These are phyloP conservation scores for Clavariopsis aquatica DNA, from an alignment of 495 filamentous ascomycete species.

Conservation along the genomic window DNA sequence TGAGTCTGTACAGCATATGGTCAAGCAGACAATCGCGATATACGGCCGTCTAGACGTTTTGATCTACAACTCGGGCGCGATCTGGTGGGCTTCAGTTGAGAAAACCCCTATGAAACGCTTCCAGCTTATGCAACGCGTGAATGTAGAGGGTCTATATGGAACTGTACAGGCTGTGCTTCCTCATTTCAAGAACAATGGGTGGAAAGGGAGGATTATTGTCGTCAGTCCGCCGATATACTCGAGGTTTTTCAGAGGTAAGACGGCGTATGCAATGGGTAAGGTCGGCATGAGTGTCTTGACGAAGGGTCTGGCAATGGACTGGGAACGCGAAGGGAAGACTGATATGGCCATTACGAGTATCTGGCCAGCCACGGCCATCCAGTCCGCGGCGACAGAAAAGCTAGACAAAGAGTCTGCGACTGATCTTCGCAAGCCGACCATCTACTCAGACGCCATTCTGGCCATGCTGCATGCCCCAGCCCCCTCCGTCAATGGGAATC, in stretches of 20 bases:
- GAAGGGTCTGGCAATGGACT: conserved; percentile 83
- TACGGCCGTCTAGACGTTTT: conserved; percentile 70
- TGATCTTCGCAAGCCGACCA: conserved; percentile 68
- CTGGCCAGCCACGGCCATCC: conserved; percentile 73
- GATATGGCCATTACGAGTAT: conserved; percentile 79
- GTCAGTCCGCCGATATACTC: conserved; percentile 85
- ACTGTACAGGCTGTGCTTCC: conserved; percentile 68
- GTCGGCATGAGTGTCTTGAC: conserved; percentile 81
- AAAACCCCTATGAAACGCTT: conserved; percentile 77
- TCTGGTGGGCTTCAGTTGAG: conserved; percentile 79
- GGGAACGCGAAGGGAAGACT: conserved; percentile 61
- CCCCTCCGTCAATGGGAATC: conserved; percentile 64
- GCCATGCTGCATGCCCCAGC: conserved; percentile 68
- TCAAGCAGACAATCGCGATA: conserved; percentile 60
- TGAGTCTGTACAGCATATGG: conserved; percentile 61
- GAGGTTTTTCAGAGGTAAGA: conserved; percentile 83
- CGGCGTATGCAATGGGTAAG: conserved; percentile 85
- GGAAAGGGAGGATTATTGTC: conserved; percentile 69
- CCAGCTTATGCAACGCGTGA: conserved; percentile 79
- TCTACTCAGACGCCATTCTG: conserved; percentile 79
- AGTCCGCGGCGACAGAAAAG: conserved; percentile 70
- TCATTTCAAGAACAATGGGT: conserved; percentile 55
- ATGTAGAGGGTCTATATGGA: conserved; percentile 73
- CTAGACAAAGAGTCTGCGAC: conserved; percentile 45
- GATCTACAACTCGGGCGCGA: conserved; percentile 82